Percentiles rank a stretch among this genome's conserved stretches.
Conservation (phyloP, 192 early-diverging fungal species). For the Entomortierella lignicola region DNA sequence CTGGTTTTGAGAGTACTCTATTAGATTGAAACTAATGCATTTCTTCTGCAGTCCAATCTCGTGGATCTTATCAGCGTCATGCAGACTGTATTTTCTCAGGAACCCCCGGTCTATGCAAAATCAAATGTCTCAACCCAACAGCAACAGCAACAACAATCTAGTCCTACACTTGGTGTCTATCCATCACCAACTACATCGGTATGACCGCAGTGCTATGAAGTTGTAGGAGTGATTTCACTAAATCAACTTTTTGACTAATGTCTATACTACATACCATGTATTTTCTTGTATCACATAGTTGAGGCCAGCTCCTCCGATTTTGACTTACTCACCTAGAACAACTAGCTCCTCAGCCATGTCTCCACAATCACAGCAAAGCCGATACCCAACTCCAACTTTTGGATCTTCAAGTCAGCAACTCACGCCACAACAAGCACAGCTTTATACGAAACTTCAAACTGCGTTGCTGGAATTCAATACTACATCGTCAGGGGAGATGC, state of each 20-base stretch:
- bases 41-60: conserved; percentile 51
- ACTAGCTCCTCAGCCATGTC: conserved; percentile 39
- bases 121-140: conserved; percentile 37
- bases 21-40: no score
- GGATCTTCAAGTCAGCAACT: conserved; percentile 31
- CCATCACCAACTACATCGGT: conserved; percentile 50
- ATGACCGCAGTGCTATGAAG: not conserved
- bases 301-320: conserved; percentile 47
- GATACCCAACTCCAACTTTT: conserved; percentile 27
- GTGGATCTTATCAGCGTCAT: conserved; percentile 70
- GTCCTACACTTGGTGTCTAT: conserved; percentile 38
- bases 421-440: conserved; percentile 64
- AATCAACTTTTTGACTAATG: not conserved
- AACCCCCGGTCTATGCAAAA: conserved; percentile 83
- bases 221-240: not conserved
- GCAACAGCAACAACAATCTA: conserved; percentile 41
- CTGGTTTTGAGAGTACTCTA: no score
- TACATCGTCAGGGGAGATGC: conserved; percentile 69
- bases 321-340: conserved; percentile 28
- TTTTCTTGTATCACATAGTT: conserved; percentile 3
- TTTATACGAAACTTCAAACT: conserved; percentile 69
- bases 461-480: conserved; percentile 63
- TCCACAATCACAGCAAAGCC: conserved; percentile 34
- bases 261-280: no score
- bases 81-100: conserved; percentile 76